A percentile compares a stretch with the other conserved stretches of the same genome.
These are phyloP conservation scores for Dendrostoma leiphaemia DNA, from an alignment of 2,329 filamentous ascomycete species.

Conservation along the genomic window DNA sequence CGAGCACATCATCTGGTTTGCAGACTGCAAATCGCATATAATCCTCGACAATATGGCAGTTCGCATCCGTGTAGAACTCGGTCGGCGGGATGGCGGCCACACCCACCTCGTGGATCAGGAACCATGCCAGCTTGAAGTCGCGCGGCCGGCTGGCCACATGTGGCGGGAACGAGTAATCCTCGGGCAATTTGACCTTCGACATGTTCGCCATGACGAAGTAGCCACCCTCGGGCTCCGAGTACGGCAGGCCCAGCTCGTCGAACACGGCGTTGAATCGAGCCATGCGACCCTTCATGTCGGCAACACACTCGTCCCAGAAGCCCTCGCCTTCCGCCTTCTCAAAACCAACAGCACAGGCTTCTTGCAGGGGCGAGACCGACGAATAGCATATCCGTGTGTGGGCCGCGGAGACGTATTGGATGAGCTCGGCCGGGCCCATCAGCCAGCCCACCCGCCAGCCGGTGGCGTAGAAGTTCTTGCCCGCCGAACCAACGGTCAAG, in stretches of 20 bases:
- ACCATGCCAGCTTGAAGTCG: constrained; percentile 95
- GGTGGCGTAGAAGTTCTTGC: constrained; percentile 98
- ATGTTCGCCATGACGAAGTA: constrained; percentile 98
- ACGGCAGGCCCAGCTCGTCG: constrained; percentile 72
- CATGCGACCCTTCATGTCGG: constrained; percentile 89
- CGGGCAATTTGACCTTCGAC: constrained; percentile 79
- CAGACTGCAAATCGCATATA: constrained; percentile 95
- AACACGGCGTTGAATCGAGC: constrained; percentile 81
- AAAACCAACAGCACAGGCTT: constrained; percentile 88
- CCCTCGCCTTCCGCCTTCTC: constrained; percentile 80
- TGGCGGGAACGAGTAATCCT: constrained; percentile 81
- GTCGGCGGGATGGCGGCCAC: constrained; percentile 95
- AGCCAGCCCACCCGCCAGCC: constrained; percentile 96
- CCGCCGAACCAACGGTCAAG: constrained; percentile 89
- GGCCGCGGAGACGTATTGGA: constrained; percentile 87
- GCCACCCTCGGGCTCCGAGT: constrained; percentile 90
- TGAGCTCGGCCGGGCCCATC: constrained; percentile 82
- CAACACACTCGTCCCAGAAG: constrained; percentile 84
- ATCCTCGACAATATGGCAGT: constrained; percentile 83
- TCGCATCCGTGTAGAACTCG: constrained; percentile 89
- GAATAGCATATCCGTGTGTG: constrained; percentile 97
- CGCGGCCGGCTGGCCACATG: constrained; percentile 83
- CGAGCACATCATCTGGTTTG: constrained; percentile 84
- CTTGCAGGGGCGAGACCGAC: constrained; percentile 88
- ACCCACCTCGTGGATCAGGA: constrained; percentile 92